A percentile compares a stretch with the other conserved stretches of the same genome.
These are phyloP conservation scores for Leucosporidium yakuticum DNA, from an alignment of 768 basidiomycete species.

Conservation along the genomic window DNA sequence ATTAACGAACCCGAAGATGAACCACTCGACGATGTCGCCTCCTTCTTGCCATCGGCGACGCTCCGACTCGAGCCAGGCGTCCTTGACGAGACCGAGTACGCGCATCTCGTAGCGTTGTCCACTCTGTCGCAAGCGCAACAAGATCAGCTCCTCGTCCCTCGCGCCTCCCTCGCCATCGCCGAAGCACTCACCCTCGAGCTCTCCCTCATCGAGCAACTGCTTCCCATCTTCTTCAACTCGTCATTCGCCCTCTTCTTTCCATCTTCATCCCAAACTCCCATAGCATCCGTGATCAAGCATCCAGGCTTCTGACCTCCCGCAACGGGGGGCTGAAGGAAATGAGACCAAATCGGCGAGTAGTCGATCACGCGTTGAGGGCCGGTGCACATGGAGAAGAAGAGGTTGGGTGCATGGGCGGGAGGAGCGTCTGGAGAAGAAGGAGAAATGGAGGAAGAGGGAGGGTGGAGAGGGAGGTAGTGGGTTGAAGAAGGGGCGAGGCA, in stretches of 20 bases:
- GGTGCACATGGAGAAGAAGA: conserved; percentile 29
- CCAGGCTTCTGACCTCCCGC: not conserved
- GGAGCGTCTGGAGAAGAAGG: no score
- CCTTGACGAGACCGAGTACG: not conserved
- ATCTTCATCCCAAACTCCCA: not conserved
- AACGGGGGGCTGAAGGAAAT: conserved; percentile 14
- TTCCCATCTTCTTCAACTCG: conserved; percentile 1
- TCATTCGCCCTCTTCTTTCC: conserved; percentile 18
- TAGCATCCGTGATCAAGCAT: conserved; percentile 28
- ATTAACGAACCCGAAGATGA: conserved; percentile 16
- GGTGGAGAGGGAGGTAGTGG: not conserved
- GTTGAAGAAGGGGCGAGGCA: no score
- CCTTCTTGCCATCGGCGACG: conserved; percentile 20
- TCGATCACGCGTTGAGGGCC: conserved; percentile 15
- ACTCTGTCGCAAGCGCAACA: no score
- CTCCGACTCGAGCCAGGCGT: not conserved
- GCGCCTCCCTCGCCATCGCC: no score
- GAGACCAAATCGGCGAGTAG: conserved; percentile 11
- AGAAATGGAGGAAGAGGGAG: not conserved
- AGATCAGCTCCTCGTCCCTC: no score
- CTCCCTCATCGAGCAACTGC: conserved; percentile 16
- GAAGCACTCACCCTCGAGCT: not conserved
- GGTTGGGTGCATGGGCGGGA: not conserved
- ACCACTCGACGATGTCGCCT: conserved; percentile 19
- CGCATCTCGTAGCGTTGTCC: conserved; percentile 28